These are phyloP conservation scores for Beauveria sp. DNA, from an alignment of 2,329 filamentous ascomycete species.

Conservation along the genomic window DNA sequence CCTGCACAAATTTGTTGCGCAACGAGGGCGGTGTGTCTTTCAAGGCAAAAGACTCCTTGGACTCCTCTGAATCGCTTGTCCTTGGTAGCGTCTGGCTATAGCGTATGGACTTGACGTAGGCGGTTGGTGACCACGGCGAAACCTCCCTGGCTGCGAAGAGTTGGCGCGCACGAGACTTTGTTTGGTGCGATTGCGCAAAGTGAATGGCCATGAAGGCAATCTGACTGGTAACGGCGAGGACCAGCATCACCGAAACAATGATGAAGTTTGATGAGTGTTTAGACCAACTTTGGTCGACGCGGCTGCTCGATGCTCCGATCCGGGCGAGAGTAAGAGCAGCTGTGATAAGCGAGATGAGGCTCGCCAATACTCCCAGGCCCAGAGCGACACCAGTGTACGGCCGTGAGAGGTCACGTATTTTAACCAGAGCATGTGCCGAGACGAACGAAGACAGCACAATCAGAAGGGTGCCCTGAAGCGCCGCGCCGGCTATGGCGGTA, in stretches of 20 bases:
- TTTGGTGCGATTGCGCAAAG: constrained; percentile 31
- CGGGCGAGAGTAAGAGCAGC: constrained; percentile 37
- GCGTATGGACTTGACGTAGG: constrained; percentile 43
- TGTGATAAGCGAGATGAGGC: constrained; percentile 36
- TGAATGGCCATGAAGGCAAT: constrained; percentile 40
- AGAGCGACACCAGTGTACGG: constrained; percentile 20
- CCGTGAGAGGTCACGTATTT: constrained; percentile 18
- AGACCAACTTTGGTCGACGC: constrained; percentile 12
- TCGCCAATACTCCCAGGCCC: constrained; percentile 29
- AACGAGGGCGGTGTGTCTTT: constrained; percentile 38
- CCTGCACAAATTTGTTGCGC: constrained; percentile 19
- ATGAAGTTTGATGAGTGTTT: constrained; percentile 29
- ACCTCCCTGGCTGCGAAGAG: constrained; percentile 17
- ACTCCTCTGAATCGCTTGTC: constrained; percentile 24
- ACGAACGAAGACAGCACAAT: constrained; percentile 8
- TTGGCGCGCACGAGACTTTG: neutral
- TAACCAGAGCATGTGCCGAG: constrained; percentile 1
- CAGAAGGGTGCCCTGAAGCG: constrained; percentile 27
- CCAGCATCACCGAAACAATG: constrained; percentile 37
- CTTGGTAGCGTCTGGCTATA: constrained; percentile 39
- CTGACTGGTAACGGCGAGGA: constrained; percentile 38
- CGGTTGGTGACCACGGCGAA: constrained; percentile 13
- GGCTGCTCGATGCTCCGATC: constrained; percentile 28
- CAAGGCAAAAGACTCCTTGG: constrained; percentile 26
- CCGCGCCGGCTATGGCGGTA: constrained; percentile 30